Conservation (phyloP, 1,284 basidiomycete species). For the Hypsizygus ulmarius region DNA sequence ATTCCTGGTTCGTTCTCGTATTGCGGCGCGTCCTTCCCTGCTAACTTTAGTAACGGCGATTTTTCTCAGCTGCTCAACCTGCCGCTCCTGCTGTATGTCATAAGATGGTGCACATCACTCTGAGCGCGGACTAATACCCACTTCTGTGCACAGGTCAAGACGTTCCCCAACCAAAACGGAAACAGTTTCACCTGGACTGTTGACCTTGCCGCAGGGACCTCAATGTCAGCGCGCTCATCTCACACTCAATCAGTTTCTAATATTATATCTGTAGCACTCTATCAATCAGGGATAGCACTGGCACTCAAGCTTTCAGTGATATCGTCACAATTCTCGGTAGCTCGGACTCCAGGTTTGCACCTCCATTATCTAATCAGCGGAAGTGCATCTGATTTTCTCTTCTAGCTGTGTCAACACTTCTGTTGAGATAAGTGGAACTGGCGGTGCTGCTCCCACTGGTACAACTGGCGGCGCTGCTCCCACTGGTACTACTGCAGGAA, state of each 20-base stretch:
- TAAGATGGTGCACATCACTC: not conserved
- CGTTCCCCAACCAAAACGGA: constrained; percentile 47
- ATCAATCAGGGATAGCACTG: constrained; percentile 58
- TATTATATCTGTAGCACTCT: constrained; percentile 40
- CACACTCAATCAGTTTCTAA: not conserved
- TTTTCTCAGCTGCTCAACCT: constrained; percentile 51
- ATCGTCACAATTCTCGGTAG: constrained; percentile 49
- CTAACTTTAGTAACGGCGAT: not conserved
- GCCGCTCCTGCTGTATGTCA: constrained; percentile 50
- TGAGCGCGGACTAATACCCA: not conserved
- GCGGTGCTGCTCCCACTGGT: constrained; percentile 8
- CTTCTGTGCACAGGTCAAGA: constrained; percentile 42
- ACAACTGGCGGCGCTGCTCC: constrained; percentile 6
- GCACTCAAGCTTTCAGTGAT: constrained; percentile 54
- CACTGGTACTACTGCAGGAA: not conserved
- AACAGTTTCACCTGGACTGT: constrained; percentile 61
- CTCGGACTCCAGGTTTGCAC: constrained; percentile 36
- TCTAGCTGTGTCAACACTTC: constrained; percentile 24
- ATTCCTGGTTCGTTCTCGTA: constrained; percentile 52
- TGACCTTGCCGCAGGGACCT: constrained; percentile 48
- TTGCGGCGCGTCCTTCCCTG: not conserved
- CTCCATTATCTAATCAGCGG: not conserved
- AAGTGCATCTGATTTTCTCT: not conserved
- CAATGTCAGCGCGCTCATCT: constrained; percentile 44
- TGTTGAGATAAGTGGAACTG: constrained; percentile 11